These are phyloP conservation scores for Alternaria metachromatica DNA, from an alignment of 2,329 filamentous ascomycete species.

Conservation along the genomic window DNA sequence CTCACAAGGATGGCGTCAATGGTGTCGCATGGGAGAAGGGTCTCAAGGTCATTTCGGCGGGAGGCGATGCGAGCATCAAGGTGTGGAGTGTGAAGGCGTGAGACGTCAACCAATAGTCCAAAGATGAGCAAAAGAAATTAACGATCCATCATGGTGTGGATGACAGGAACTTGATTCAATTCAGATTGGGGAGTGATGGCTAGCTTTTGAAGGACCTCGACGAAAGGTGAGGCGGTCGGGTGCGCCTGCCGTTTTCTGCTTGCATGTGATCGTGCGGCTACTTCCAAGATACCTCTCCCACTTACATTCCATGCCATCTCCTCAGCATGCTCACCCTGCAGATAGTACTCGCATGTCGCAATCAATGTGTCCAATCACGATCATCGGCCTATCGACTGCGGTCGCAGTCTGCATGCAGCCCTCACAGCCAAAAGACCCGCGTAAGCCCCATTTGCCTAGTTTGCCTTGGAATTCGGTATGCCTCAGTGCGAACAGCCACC, in stretches of 20 bases:
- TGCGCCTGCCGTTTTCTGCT: constrained; percentile 3
- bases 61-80: constrained; percentile 90
- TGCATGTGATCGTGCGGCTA: constrained; percentile 2
- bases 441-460: constrained; percentile 28
- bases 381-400: background rate
- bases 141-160: background rate
- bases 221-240: constrained; percentile 13
- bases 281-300: background rate
- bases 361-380: background rate
- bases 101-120: constrained; percentile 2
- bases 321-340: background rate
- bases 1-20: constrained; percentile 94
- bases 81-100: constrained; percentile 67
- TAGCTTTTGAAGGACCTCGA: background rate
- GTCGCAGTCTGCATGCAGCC: background rate
- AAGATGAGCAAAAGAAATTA: background rate
- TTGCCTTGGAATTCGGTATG: constrained; percentile 19
- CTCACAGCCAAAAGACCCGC: background rate
- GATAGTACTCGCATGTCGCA: background rate
- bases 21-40: constrained; percentile 78
- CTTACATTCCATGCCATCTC: background rate
- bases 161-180: background rate
- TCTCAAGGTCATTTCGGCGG: constrained; percentile 75
- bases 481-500: constrained; percentile 11
- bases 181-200: background rate